phyloP scores from a whole-genome alignment of 1,284 basidiomycete species.

The Ganoderma boninense region DNA sequence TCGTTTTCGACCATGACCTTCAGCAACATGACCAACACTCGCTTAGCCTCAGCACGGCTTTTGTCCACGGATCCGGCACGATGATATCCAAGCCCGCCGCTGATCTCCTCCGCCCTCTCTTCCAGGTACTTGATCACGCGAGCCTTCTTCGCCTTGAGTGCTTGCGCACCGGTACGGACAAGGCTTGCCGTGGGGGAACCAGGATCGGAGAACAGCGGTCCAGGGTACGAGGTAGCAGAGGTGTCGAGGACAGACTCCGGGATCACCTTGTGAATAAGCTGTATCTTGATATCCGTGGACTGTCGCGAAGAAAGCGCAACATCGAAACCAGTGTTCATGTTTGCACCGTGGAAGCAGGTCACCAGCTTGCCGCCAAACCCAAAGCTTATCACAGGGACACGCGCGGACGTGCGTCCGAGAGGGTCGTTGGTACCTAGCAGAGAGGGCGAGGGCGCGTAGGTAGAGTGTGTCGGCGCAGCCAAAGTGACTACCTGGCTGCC shows the following conservation, averaged over 20 bases:
- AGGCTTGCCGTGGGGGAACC: slow-evolving; percentile 71
- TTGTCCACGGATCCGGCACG: slow-evolving; percentile 59
- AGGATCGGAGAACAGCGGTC: slow-evolving; percentile 85
- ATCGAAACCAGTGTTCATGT: slow-evolving; percentile 77
- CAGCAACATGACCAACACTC: slow-evolving; percentile 79
- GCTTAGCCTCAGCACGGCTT: slow-evolving; percentile 76
- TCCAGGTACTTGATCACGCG: slow-evolving; percentile 80
- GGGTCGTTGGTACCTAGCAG: slow-evolving; percentile 86
- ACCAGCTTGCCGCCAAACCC: slow-evolving; percentile 91
- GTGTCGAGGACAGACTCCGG: slow-evolving; percentile 71
- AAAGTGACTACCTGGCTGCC: slow-evolving; percentile 52
- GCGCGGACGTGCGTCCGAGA: slow-evolving; percentile 75
- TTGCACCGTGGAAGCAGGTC: slow-evolving; percentile 84
- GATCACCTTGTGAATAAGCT: slow-evolving; percentile 71
- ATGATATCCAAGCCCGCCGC: slow-evolving; percentile 79
- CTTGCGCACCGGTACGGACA: slow-evolving; percentile 71
- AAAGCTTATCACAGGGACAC: slow-evolving; percentile 85
- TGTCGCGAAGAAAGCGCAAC: slow-evolving; percentile 78
- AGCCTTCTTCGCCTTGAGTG: slow-evolving; percentile 86
- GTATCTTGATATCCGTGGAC: slow-evolving; percentile 75
- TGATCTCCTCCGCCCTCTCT: slow-evolving; percentile 79
- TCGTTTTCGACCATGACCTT: slow-evolving; percentile 88
- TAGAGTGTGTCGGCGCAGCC: slow-evolving; percentile 55
- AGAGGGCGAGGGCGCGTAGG: slow-evolving; percentile 80
- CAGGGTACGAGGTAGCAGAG: slow-evolving; percentile 75